Evolutionary conservation across 2,329 filamentous ascomycete species (phyloP).

Genomic region (Alternaria conjuncta): DNA sequence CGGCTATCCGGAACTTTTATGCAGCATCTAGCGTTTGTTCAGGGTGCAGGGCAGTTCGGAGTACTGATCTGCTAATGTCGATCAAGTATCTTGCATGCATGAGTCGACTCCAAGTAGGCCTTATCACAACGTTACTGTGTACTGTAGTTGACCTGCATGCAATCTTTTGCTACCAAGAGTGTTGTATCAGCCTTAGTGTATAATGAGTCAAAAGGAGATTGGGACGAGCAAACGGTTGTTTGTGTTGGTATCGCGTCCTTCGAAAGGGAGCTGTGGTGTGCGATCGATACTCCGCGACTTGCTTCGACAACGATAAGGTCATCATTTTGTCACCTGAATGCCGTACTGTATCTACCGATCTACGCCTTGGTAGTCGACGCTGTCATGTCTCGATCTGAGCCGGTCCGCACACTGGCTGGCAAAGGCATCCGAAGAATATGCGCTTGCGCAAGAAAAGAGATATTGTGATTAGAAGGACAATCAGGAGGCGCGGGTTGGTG

Average conservation of each 20-base stretch:
- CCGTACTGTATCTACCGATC: neutral
- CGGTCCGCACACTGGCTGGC: neutral
- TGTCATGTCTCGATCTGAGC: neutral
- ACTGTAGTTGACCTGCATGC: neutral
- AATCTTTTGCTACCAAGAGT: neutral
- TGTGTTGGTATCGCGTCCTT: neutral
- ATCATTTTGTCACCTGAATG: neutral
- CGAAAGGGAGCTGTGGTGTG: neutral
- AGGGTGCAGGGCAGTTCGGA: neutral
- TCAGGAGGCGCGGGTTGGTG: neutral
- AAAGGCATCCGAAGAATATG: neutral
- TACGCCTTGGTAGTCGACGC: neutral
- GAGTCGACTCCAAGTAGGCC: neutral
- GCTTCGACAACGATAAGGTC: neutral
- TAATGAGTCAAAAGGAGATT: neutral
- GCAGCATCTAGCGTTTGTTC: neutral
- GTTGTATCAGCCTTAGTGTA: neutral
- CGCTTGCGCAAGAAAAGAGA: neutral
- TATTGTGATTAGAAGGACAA: neutral
- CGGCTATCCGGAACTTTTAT: neutral
- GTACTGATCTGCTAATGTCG: conserved; percentile 2
- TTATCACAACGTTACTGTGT: neutral
- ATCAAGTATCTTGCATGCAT: conserved; percentile 1
- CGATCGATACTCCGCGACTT: neutral
- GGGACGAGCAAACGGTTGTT: neutral